phyloP scores from a whole-genome alignment of 2,329 filamentous ascomycete genomes.

The Periconia digitata region DNA sequence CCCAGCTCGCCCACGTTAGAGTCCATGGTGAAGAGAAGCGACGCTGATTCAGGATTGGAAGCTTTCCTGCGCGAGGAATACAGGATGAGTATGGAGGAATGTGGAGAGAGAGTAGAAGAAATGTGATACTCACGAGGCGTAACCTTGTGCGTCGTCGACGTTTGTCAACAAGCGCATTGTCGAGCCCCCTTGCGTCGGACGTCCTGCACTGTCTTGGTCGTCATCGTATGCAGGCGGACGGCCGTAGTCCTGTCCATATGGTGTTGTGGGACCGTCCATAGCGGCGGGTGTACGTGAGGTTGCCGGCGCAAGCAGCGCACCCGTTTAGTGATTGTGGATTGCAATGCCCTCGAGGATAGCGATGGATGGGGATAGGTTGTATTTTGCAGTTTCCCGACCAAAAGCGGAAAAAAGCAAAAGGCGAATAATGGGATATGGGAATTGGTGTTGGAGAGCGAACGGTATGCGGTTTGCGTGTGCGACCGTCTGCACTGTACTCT shows the following conservation, averaged over 20 bases:
- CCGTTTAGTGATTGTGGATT: not conserved
- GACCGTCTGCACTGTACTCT: no score
- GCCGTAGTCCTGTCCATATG: conserved; percentile 37
- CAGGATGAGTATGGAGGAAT: conserved; percentile 24
- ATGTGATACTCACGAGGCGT: conserved; percentile 47
- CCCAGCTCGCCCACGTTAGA: conserved; percentile 39
- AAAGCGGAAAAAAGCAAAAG: not conserved
- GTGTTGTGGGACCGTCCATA: conserved; percentile 40
- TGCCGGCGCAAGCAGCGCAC: not conserved
- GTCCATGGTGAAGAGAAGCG: conserved; percentile 35
- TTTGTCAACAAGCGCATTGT: conserved; percentile 55
- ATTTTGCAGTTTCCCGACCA: no score
- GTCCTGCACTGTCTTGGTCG: conserved; percentile 36
- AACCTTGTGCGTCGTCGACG: conserved; percentile 45
- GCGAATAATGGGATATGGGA: not conserved
- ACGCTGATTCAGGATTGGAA: conserved; percentile 32
- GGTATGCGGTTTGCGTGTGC: not conserved
- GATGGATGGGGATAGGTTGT: not conserved
- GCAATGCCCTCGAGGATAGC: not conserved
- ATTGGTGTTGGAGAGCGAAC: not conserved
- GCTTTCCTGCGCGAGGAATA: conserved; percentile 25
- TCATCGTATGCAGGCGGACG: conserved; percentile 52
- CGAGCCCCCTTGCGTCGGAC: conserved; percentile 43
- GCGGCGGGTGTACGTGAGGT: not conserved
- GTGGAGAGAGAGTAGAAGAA: conserved; percentile 13